phyloP scores from a whole-genome alignment of 1,284 basidiomycete genomes.

The Vanrija sp. region DNA sequence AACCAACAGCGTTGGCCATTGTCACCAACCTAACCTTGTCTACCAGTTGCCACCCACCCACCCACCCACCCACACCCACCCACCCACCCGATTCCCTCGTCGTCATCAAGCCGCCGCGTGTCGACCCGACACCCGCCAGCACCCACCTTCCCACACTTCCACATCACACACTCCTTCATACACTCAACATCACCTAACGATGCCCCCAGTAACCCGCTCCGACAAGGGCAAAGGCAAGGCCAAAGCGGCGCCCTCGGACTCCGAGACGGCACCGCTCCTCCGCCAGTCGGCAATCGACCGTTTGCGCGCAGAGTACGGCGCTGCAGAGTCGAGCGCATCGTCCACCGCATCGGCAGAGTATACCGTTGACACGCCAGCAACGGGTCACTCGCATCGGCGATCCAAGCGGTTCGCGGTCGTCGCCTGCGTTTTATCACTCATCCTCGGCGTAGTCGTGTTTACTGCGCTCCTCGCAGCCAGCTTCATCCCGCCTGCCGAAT shows the following conservation, averaged over 20 bases:
- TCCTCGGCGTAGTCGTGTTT: constrained; percentile 27
- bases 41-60: too few relatives aligned
- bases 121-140: background rate
- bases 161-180: background rate
- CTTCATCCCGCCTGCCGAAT: constrained; percentile 15
- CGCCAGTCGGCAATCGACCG: background rate
- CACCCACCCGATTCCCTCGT: background rate
- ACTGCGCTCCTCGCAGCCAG: constrained; percentile 29
- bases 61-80: background rate
- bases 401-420: constrained; percentile 10
- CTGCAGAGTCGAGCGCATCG: background rate
- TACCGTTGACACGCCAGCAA: constrained; percentile 1
- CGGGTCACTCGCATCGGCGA: background rate
- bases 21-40: too few relatives aligned
- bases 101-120: background rate
- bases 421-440: constrained; percentile 24
- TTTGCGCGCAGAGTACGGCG: too few relatives aligned
- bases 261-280: constrained; percentile 19
- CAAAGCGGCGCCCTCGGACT: constrained; percentile 6
- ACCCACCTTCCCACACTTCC: background rate
- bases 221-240: constrained; percentile 17
- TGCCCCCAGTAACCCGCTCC: background rate
- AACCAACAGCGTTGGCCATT: too few relatives aligned
- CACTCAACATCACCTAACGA: background rate
- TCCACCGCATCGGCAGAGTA: background rate